Base-by-base conservation (phyloP, 805 yeast genomes). In the Debaryomyces tyrocola region DNA sequence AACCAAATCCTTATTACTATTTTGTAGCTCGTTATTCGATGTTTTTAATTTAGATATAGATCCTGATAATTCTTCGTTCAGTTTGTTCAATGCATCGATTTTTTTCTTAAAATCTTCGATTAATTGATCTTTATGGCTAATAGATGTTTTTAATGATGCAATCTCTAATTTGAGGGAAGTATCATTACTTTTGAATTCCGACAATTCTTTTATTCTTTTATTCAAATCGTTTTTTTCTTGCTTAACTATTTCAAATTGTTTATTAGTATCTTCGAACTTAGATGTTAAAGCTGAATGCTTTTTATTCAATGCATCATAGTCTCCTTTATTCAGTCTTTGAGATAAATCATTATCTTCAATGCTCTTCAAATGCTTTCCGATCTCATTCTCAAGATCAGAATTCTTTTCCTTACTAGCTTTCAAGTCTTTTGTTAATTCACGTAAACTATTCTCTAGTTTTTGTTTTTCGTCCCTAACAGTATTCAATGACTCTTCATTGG, bases 151-250 rank as follows among this genome's bases (percentile, higher is more conserved):
- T 20, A 75, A 57, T 3, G 80, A 70, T 0, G 78, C 75, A 21
- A 79, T 58, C 49, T 80, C 83, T 20, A 77, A 57, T 52, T 79
- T 79, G 42, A 74, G 57, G 5, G 79, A 67, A 6, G 77, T 66
- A 28, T 75, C 82, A 24, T 63, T 63, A 41, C 65, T 61, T 50
- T 65, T 67, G 43, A 54, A 58, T 40, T 63, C 59, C 20, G 54
- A 45, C 12, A 69, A 52, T 43, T 69, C 73, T 18, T 49, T 52
- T 14, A 64, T 62, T 40, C 67, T 58, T 24, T 52, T 57, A n/a
- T 62, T 69, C 44, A 73, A 59, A 15, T 68, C 73, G 15, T 59
- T 62, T n/a, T 75, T 57, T n/a, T 76, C 80, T 6, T 62, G 62
- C 9, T 55, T 45, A 39, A 66, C 43, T 39, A 52, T 44, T 12